phyloP scores from a whole-genome alignment of 2,329 filamentous ascomycete species.

The Epicoccum sorghinum region DNA sequence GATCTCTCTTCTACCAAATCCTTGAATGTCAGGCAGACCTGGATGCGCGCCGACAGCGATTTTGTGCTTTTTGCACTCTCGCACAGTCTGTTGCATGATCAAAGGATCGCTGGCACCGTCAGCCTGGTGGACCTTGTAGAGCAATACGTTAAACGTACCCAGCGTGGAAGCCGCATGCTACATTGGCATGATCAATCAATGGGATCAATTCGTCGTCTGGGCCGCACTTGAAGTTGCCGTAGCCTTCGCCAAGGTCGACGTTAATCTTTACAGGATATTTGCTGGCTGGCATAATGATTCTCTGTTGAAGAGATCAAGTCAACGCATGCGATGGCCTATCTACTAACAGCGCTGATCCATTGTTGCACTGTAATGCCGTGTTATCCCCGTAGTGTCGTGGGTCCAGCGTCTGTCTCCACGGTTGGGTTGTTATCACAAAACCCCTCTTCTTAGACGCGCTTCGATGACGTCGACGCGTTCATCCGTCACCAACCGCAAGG shows the following conservation, averaged over 20 bases:
- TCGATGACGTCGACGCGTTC: slow-evolving; percentile 22
- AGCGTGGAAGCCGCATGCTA: slow-evolving; percentile 66
- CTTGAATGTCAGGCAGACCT: slow-evolving; percentile 68
- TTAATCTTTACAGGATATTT: slow-evolving; percentile 61
- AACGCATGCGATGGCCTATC: not conserved
- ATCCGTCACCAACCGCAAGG: slow-evolving; percentile 16
- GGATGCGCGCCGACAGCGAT: slow-evolving; percentile 68
- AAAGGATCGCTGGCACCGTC: slow-evolving; percentile 56
- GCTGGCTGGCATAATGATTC: slow-evolving; percentile 54
- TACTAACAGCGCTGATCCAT: not conserved
- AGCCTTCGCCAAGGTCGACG: slow-evolving; percentile 61
- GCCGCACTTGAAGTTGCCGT: slow-evolving; percentile 58
- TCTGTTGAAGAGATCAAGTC: not conserved
- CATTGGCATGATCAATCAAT: slow-evolving; percentile 66
- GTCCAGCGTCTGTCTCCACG: slow-evolving; percentile 4
- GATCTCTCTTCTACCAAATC: slow-evolving; percentile 69
- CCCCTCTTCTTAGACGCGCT: slow-evolving; percentile 17
- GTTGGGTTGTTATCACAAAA: slow-evolving; percentile 13
- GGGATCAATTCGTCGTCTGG: slow-evolving; percentile 67
- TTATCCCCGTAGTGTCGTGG: slow-evolving; percentile 18
- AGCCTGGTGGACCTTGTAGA: not conserved
- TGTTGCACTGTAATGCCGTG: slow-evolving; percentile 5
- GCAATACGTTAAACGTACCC: slow-evolving; percentile 24
- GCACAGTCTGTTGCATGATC: slow-evolving; percentile 68
- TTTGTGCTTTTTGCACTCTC: slow-evolving; percentile 62